phyloP scores from a whole-genome alignment of 805 yeast genomes.

The Brettanomyces bruxellensis region DNA sequence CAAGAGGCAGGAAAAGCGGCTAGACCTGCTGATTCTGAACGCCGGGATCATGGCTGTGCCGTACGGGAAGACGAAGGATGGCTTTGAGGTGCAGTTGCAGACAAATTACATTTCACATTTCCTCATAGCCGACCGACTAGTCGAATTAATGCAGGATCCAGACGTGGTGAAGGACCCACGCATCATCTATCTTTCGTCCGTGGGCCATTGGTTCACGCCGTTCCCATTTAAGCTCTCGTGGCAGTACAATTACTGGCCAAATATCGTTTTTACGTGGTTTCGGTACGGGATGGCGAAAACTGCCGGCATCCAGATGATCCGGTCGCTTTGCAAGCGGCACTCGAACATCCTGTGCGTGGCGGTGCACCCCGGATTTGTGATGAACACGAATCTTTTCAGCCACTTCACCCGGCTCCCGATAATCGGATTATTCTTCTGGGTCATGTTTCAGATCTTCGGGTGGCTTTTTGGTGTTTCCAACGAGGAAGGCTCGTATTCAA shows the following conservation, averaged over 20 bases:
- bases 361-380: conserved; percentile 82
- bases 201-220: conserved; percentile 51
- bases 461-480: conserved; percentile 60
- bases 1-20: conserved; percentile 33
- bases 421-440: conserved; percentile 68
- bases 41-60: conserved; percentile 83
- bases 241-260: conserved; percentile 51
- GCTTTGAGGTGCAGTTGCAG: conserved; percentile 74
- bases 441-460: conserved; percentile 61
- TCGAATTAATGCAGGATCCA: conserved; percentile 40
- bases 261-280: conserved; percentile 64
- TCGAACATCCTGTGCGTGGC: conserved; percentile 57
- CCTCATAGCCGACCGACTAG: conserved; percentile 50
- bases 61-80: conserved; percentile 43
- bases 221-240: conserved; percentile 38
- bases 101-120: conserved; percentile 74
- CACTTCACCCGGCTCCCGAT: conserved; percentile 74
- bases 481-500: conserved; percentile 63
- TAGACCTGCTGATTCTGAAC: conserved; percentile 63
- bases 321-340: conserved; percentile 52
- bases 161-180: conserved; percentile 31
- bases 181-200: conserved; percentile 53
- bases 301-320: conserved; percentile 66
- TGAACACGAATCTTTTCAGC: conserved; percentile 67
- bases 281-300: conserved; percentile 73